Evolutionary conservation across 495 filamentous ascomycete species (phyloP), one percentile per base, ranked within the genome.

Genomic region (Bombardia bombarda): DNA sequence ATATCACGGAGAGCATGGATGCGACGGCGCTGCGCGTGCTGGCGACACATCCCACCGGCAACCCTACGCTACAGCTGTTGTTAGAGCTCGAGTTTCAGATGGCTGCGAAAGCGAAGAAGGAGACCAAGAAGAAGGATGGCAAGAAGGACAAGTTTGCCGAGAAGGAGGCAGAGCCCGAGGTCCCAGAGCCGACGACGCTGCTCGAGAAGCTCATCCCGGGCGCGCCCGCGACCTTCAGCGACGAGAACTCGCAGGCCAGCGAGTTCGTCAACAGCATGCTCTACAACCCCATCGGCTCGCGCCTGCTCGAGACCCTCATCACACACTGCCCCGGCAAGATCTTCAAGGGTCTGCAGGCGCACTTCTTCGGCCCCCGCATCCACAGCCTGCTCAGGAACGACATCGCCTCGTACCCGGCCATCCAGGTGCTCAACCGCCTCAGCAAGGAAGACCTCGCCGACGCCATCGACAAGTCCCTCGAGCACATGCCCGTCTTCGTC

Each of bases 281-380:
- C 18, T 97, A 96, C 56, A 86, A 95, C 55, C 67, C 84, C 0
- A 78, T 96, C 19, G 93, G 93, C 4, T 95, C 89, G 4, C 82
- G 89, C 23, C 71, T 98, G 4, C 73, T 95, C 9, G 92, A 98
- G 58, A 84, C 80, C 2, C 80, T 98, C 42, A 74, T 95, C 46
- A 73, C 75, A 8, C 70, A 80, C 52, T 82, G 83, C 22, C 88
- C 90, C 0, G 89, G 86, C 22, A 94, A 86, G 55, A 72, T 85
- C 16, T 97, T 97, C 74, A 95, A 95, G 57, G 73, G 75, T 17
- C 60, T 98, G 0, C 84, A 90, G 56, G 75, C 73, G 32, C 77
- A 79, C 35, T 76, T 84, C 46, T 83, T 97, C 47, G 78, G 76
- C 42, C 80, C 82, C 1, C 77, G 86, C 5, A 82, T 97, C 33